Conservation (phyloP, 495 filamentous ascomycete species). For the Paragyromitra xinjiangensis region DNA sequence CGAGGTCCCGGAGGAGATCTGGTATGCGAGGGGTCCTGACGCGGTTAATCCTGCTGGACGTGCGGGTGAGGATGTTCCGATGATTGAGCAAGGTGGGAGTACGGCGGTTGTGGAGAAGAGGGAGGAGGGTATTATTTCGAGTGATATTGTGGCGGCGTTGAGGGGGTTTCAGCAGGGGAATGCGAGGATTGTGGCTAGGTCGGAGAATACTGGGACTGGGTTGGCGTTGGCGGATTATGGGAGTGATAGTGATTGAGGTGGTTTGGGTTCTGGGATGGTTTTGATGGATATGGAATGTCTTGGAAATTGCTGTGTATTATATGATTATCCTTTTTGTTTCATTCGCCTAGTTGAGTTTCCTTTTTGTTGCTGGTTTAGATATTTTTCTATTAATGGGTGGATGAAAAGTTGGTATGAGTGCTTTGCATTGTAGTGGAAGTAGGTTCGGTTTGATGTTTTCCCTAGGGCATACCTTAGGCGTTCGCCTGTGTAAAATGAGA, state of each 20-base stretch:
- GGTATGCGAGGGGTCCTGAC: constrained; percentile 76
- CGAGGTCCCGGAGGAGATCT: constrained; percentile 92
- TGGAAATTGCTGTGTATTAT: background rate
- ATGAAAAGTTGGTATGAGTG: background rate
- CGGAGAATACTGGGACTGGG: constrained; percentile 63
- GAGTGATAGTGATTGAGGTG: constrained; percentile 78
- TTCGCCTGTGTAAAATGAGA: too few relatives aligned
- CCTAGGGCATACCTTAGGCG: too few relatives aligned
- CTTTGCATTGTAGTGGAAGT: background rate
- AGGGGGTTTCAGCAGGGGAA: constrained; percentile 62
- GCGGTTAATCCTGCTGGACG: constrained; percentile 68
- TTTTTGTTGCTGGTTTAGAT: background rate
- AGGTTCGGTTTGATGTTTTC: background rate
- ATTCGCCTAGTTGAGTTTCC: background rate
- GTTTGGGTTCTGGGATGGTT: too few relatives aligned
- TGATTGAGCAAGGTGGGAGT: constrained; percentile 63
- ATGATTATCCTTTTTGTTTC: background rate
- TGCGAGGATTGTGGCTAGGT: constrained; percentile 63
- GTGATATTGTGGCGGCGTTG: constrained; percentile 77
- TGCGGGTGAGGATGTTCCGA: constrained; percentile 62
- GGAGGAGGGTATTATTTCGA: constrained; percentile 77
- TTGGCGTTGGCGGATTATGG: constrained; percentile 83
- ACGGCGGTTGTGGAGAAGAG: constrained; percentile 61
- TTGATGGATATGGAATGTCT: too few relatives aligned
- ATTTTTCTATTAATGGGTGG: background rate